Base-by-base conservation (phyloP, 192 early-diverging fungal genomes). In the Paraglomus brasilianum region DNA sequence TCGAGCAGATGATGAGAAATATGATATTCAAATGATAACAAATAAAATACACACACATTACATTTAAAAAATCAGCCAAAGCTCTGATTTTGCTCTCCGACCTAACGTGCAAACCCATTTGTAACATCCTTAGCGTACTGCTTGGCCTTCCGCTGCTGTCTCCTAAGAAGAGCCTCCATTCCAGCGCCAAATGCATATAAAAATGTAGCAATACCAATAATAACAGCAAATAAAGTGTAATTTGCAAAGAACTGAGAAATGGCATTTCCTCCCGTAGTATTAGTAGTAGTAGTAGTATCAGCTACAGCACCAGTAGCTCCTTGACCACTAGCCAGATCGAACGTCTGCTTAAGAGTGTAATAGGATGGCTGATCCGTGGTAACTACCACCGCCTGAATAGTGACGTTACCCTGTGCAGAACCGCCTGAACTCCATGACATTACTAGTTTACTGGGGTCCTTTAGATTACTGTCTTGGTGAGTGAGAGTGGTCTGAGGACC, bases 211-310 rank as follows among this genome's bases (percentile, higher is more conserved):
- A 65, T 15, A 65, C 5, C 41, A 15, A 49, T 49, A 45, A 65
- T 39, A 39, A 65, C 40, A 30, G 50, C 15, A 19, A 65, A 65
- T 38, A 65, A 65, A 38, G 30, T 15, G 40, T 65, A 65, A 30
- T 30, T 30, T 30, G 30, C 30, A 30, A 30, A 30, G 30, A 30
- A 30, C 30, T 30, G 30, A 30, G 30, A 30, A 30, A 30, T 30
- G 30, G 30, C 30, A 30, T 30, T 30, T 30, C 39, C 55, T 57
- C 15, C 22, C 55, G 15, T 38, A 24, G 55, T 38, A 57, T 38
- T 30, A 14, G 39, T 8, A 24, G 22, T 4, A 15, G 15, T 57
- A 38, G 13, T 22, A 5, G 22, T 24, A 52, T 52, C 44, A 13
- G 61, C 24, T 8, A 8, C 43, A 30, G 21, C 7, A 19, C n/a